phyloP scores from a whole-genome alignment of 345 rosid genomes.

The Eucalyptus marginata region DNA sequence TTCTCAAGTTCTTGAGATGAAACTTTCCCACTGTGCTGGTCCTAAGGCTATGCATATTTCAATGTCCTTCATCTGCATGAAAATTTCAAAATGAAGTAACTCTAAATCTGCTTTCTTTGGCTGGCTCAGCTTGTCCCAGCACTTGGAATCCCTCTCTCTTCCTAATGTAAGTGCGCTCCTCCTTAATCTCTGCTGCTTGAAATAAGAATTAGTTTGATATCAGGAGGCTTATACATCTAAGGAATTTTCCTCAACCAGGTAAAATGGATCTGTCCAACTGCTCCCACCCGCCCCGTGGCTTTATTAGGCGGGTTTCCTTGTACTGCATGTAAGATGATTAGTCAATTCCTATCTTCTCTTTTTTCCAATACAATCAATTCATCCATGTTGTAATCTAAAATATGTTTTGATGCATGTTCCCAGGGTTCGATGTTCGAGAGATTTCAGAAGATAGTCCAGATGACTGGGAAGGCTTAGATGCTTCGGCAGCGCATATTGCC shows the following conservation, averaged over 20 bases:
- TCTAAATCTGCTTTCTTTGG: background rate
- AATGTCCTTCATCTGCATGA: background rate
- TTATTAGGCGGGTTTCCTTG: constrained; percentile 8
- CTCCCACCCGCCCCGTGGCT: constrained; percentile 9
- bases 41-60: background rate
- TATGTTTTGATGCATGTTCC: background rate
- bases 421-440: constrained; percentile 10
- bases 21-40: background rate
- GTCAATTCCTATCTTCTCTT: background rate
- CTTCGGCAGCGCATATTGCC: constrained; percentile 11
- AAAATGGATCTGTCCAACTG: constrained; percentile 15
- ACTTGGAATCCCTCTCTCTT: constrained; percentile 7
- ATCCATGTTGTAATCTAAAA: background rate
- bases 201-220: background rate
- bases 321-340: constrained; percentile 1
- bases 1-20: background rate
- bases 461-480: constrained; percentile 9
- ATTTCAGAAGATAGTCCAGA: constrained; percentile 4
- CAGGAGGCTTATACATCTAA: background rate
- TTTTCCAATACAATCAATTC: background rate
- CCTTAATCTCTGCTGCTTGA: background rate
- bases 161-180: background rate
- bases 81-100: background rate
- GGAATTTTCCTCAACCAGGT: background rate
- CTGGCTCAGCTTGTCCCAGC: constrained; percentile 2